Conservation (phyloP, 2,329 filamentous ascomycete genomes). For the Curvularia lunata region DNA sequence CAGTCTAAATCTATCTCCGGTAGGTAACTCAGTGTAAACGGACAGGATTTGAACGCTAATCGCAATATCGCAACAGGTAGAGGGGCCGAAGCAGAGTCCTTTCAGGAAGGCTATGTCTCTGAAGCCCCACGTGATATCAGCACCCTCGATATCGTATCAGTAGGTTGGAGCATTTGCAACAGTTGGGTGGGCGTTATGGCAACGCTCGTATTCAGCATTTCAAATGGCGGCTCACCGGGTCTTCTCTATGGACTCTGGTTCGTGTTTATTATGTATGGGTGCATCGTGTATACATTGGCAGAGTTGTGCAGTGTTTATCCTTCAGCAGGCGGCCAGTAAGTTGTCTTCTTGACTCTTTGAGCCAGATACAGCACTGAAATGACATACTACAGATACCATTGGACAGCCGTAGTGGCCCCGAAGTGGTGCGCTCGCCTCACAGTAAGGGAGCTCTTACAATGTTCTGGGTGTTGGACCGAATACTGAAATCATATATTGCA, state of each 20-base stretch:
- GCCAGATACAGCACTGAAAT: neutral
- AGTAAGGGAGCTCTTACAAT: neutral
- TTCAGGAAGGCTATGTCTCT: neutral
- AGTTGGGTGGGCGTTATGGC: neutral
- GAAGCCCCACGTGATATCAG: constrained; percentile 1
- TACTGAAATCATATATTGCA: neutral
- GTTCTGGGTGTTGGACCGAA: neutral
- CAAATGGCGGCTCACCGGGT: neutral
- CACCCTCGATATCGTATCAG: neutral
- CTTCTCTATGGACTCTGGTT: constrained; percentile 1
- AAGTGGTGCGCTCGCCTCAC: neutral
- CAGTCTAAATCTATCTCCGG: neutral
- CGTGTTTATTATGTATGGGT: neutral
- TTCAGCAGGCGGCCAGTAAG: neutral
- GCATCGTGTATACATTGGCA: neutral
- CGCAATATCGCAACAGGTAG: too few species aligned
- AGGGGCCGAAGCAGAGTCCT: neutral
- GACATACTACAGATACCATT: neutral
- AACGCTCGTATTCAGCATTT: neutral
- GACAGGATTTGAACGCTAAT: too few species aligned
- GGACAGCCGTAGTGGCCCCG: neutral
- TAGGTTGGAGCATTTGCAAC: constrained; percentile 2
- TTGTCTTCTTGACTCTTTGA: neutral
- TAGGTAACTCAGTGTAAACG: too few species aligned
- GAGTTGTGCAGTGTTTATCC: neutral